Percentiles rank a stretch among this genome's conserved stretches.
phyloP scores from a whole-genome alignment of 169 alveolate genomes.

The Toxoplasma gondii region DNA sequence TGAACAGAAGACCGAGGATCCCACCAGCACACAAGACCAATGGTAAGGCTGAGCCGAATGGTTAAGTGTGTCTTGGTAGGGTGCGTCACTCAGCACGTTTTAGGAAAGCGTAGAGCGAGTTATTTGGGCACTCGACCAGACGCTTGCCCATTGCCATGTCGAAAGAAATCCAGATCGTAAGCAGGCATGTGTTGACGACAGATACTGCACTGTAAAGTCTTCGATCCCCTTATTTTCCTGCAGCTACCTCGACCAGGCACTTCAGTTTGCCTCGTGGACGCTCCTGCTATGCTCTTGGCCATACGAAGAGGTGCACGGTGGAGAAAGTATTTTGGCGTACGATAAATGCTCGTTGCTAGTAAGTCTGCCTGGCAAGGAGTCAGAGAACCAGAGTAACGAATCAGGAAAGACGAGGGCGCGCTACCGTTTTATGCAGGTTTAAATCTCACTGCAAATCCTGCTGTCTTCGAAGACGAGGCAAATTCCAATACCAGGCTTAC shows the following conservation, averaged over 20 bases:
- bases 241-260: slow-evolving; percentile 40
- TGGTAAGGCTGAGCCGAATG: background rate
- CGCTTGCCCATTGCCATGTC: no score
- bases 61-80: background rate
- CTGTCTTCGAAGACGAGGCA: no score
- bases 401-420: no score
- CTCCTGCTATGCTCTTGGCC: slow-evolving; percentile 56
- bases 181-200: background rate
- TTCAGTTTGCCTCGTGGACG: slow-evolving; percentile 32
- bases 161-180: background rate
- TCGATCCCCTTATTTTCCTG: no score
- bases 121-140: no score
- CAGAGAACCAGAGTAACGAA: no score
- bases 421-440: no score
- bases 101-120: no score
- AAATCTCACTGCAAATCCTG: no score
- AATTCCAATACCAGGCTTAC: no score
- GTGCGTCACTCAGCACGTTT: no score
- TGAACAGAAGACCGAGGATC: background rate
- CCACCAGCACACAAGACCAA: background rate
- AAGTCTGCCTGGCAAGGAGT: background rate
- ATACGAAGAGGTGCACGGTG: slow-evolving; percentile 49
- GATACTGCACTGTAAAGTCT: no score
- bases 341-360: background rate
- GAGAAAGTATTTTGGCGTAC: slow-evolving; percentile 5